Conservation (phyloP, 176 grass and related monocot species). For the Avena insularis region DNA sequence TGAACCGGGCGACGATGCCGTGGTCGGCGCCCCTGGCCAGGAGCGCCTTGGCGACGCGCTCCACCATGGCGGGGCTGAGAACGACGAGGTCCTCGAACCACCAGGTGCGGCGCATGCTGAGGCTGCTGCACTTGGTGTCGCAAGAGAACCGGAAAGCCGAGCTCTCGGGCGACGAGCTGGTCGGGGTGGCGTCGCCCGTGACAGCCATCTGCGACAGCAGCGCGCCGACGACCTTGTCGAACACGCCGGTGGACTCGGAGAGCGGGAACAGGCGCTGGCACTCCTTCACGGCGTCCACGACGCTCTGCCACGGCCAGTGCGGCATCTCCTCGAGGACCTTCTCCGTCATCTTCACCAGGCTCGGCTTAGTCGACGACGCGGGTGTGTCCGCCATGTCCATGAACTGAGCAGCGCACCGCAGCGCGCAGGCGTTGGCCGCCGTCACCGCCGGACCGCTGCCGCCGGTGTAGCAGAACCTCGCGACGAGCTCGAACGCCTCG, state of each 20-base stretch:
- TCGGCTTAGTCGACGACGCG: slow-evolving; percentile 38
- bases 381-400: slow-evolving; percentile 61
- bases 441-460: slow-evolving; percentile 47
- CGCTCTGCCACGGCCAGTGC: slow-evolving; percentile 79
- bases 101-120: slow-evolving; percentile 73
- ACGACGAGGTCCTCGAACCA: slow-evolving; percentile 90
- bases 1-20: slow-evolving; percentile 61
- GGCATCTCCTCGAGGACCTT: slow-evolving; percentile 68
- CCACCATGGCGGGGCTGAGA: slow-evolving; percentile 53
- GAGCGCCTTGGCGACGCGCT: slow-evolving; percentile 65
- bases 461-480: slow-evolving; percentile 74
- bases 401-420: slow-evolving; percentile 74
- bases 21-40: slow-evolving; percentile 66
- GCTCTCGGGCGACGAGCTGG: slow-evolving; percentile 90
- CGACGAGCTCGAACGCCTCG: slow-evolving; percentile 80
- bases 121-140: slow-evolving; percentile 82
- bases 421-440: slow-evolving; percentile 57
- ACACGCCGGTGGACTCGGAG: slow-evolving; percentile 49
- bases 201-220: slow-evolving; percentile 63
- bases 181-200: slow-evolving; percentile 61
- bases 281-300: slow-evolving; percentile 68
- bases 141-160: slow-evolving; percentile 82
- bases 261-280: slow-evolving; percentile 68
- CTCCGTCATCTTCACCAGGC: slow-evolving; percentile 58
- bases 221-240: slow-evolving; percentile 57